phyloP scores from a whole-genome alignment of 345 rosid species.

The Pistacia atlantica region DNA sequence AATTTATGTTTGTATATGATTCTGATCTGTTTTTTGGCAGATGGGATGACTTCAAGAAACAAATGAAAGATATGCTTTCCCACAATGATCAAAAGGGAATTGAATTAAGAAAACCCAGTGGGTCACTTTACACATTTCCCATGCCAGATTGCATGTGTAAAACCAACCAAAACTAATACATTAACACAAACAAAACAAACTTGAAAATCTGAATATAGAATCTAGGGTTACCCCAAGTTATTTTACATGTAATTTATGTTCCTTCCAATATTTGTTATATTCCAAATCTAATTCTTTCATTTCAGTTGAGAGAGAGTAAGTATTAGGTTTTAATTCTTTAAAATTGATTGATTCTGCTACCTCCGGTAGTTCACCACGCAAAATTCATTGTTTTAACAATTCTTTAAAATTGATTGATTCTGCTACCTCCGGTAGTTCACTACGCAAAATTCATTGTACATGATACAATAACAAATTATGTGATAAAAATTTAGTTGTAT shows the following conservation, averaged over 20 bases:
- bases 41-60: conserved; percentile 81
- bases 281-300: conserved; percentile 19
- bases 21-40: conserved; percentile 35
- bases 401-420: conserved; percentile 16
- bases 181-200: conserved; percentile 19
- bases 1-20: not conserved
- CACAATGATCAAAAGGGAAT: conserved; percentile 76
- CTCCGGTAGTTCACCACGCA: no score
- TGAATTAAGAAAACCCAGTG: conserved; percentile 66
- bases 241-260: conserved; percentile 7
- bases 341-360: conserved; percentile 7
- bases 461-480: not conserved
- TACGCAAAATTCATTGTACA: conserved; percentile 18
- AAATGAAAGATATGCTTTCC: conserved; percentile 78
- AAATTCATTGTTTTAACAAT: conserved; percentile 23
- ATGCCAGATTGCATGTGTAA: conserved; percentile 98
- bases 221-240: not conserved
- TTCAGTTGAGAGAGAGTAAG: not conserved
- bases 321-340: conserved; percentile 15
- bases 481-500: not conserved
- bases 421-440: not conserved
- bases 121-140: conserved; percentile 83
- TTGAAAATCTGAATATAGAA: not conserved
- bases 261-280: conserved; percentile 3
- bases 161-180: conserved; percentile 19